These are phyloP conservation scores for Marasmius oreades DNA, from an alignment of 1,284 basidiomycete genomes.

Conservation along the genomic window DNA sequence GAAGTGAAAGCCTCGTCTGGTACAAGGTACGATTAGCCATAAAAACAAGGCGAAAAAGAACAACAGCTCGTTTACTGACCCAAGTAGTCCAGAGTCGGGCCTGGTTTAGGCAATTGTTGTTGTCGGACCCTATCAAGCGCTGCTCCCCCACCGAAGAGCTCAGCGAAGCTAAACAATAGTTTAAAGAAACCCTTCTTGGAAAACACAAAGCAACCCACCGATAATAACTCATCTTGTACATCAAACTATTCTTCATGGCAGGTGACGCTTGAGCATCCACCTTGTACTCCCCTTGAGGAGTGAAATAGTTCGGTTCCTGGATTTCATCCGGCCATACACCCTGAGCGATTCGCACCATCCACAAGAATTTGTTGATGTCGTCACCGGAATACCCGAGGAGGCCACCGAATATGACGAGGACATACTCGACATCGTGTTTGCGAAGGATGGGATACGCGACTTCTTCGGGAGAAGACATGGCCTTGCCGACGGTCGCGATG, in stretches of 20 bases:
- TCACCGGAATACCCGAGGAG: constrained; percentile 97
- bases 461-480: constrained; percentile 94
- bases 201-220: constrained; percentile 45
- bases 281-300: constrained; percentile 89
- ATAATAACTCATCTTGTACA: constrained; percentile 99
- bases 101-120: constrained; percentile 71
- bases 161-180: constrained; percentile 61
- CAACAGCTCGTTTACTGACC: constrained; percentile 44
- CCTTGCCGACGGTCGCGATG: constrained; percentile 96
- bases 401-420: constrained; percentile 97
- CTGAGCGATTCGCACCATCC: constrained; percentile 98
- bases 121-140: constrained; percentile 82
- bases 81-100: constrained; percentile 84
- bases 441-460: constrained; percentile 95
- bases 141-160: constrained; percentile 77
- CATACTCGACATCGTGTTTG: constrained; percentile 98
- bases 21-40: constrained; percentile 7
- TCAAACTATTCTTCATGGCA: constrained; percentile 94
- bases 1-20: constrained; percentile 94
- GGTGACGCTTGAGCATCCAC: constrained; percentile 85
- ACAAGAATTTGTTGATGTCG: constrained; percentile 99
- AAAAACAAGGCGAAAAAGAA: constrained; percentile 11
- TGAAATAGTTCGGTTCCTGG: constrained; percentile 94
- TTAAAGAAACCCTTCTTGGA: neutral
- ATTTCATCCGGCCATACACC: constrained; percentile 99